Evolutionary conservation across 2,329 filamentous ascomycete genomes (phyloP).

Genomic region (Phyllosticta ampelicida): DNA sequence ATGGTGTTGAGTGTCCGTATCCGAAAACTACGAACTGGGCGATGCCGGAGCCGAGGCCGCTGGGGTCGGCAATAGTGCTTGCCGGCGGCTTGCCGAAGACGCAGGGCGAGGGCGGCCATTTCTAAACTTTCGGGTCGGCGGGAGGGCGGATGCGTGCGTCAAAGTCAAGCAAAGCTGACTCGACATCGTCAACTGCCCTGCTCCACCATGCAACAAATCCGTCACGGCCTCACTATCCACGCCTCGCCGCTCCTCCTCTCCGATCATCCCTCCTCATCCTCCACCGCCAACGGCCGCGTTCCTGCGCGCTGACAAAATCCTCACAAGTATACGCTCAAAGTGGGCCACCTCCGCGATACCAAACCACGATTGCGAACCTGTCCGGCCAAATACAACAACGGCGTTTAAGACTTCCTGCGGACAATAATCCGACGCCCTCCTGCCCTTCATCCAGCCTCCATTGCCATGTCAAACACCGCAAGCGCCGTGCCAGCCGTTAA

Average conservation of each 20-base stretch:
- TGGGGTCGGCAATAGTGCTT: background rate
- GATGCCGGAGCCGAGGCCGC: background rate
- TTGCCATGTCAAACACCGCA: background rate
- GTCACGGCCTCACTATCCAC: background rate
- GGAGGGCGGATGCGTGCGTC: background rate
- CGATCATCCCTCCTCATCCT: background rate
- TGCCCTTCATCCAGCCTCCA: background rate
- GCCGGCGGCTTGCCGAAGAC: background rate
- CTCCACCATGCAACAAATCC: background rate
- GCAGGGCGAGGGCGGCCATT: background rate
- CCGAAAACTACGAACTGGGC: background rate
- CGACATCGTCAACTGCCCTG: background rate
- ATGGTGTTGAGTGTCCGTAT: background rate
- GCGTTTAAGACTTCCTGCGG: background rate
- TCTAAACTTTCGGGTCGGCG: background rate
- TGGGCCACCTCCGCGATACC: background rate
- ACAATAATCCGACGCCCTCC: background rate
- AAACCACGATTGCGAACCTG: background rate
- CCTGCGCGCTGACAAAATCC: background rate
- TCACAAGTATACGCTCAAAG: background rate
- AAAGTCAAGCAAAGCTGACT: background rate
- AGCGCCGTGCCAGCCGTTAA: slow-evolving; percentile 1
- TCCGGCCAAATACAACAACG: background rate
- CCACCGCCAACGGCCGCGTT: background rate
- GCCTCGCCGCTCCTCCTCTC: background rate